A percentile compares a stretch with the other conserved stretches of the same genome.
These are phyloP conservation scores for Syzygium aromaticum DNA, from an alignment of 345 rosid genomes.

Conservation along the genomic window DNA sequence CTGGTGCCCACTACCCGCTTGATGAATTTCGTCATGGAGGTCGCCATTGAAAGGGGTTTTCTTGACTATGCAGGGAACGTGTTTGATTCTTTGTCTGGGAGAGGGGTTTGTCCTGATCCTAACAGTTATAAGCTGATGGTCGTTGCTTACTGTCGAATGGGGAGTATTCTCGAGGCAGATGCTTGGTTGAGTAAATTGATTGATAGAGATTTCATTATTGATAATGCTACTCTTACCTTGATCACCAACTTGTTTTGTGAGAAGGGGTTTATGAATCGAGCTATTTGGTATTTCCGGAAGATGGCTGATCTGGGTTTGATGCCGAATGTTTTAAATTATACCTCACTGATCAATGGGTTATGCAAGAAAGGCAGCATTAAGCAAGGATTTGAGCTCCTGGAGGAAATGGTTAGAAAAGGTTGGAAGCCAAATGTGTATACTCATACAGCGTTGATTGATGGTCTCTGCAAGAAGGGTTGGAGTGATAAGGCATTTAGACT, in stretches of 20 bases:
- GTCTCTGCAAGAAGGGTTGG: slow-evolving; percentile 89
- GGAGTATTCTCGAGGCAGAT: slow-evolving; percentile 53
- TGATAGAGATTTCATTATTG: slow-evolving; percentile 49
- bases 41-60: slow-evolving; percentile 38
- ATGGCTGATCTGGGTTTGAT: slow-evolving; percentile 49
- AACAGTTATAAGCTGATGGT: slow-evolving; percentile 55
- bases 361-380: slow-evolving; percentile 81
- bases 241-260: slow-evolving; percentile 40
- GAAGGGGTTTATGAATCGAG: slow-evolving; percentile 52
- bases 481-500: slow-evolving; percentile 87
- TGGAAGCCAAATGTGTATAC: slow-evolving; percentile 87
- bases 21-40: slow-evolving; percentile 37
- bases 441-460: slow-evolving; percentile 70
- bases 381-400: slow-evolving; percentile 81
- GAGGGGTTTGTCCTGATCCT: slow-evolving; percentile 55
- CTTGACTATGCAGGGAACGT: slow-evolving; percentile 48
- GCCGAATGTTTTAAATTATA: slow-evolving; percentile 74
- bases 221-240: slow-evolving; percentile 68
- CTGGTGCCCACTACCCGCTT: slow-evolving; percentile 26
- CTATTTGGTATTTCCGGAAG: slow-evolving; percentile 58
- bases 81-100: slow-evolving; percentile 70
- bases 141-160: slow-evolving; percentile 45
- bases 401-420: slow-evolving; percentile 72
- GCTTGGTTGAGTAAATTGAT: slow-evolving; percentile 66
- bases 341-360: slow-evolving; percentile 66